Evolutionary conservation across 176 grass and related monocot genomes (phyloP).

Genomic region (Hsuehochloa calcarea): DNA sequence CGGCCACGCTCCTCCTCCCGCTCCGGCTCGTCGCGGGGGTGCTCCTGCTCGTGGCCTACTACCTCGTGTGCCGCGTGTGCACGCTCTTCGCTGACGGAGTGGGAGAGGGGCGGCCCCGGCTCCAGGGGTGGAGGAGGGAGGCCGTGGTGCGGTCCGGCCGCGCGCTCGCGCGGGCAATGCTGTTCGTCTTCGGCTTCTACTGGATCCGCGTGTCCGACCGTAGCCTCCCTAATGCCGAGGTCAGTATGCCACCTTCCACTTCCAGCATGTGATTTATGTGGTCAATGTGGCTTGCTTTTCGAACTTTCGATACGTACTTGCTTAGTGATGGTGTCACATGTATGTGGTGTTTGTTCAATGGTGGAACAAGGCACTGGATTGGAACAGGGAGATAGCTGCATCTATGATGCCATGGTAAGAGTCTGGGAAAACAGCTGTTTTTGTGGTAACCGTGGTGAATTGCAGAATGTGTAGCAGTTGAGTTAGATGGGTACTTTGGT

Average conservation of each 20-base stretch:
- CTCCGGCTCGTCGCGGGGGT: constrained; percentile 58
- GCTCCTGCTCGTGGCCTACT: constrained; percentile 57
- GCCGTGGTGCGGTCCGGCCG: constrained; percentile 50
- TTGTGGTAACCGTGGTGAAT: constrained; percentile 9
- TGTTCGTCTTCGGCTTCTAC: constrained; percentile 91
- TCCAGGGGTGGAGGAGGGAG: constrained; percentile 60
- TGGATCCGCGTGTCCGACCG: constrained; percentile 63
- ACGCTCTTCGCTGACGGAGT: constrained; percentile 48
- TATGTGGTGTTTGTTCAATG: constrained; percentile 6
- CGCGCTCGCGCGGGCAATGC: constrained; percentile 61
- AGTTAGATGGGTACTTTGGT: background rate
- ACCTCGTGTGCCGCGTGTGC: constrained; percentile 71
- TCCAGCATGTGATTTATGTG: background rate
- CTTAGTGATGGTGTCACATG: background rate
- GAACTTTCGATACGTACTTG: background rate
- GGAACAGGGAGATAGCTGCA: background rate
- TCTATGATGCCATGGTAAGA: too few relatives aligned
- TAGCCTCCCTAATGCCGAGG: constrained; percentile 26
- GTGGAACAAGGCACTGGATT: background rate
- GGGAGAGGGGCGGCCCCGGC: constrained; percentile 38
- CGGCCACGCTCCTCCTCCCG: constrained; percentile 52
- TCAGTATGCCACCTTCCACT: constrained; percentile 11
- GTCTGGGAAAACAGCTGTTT: background rate
- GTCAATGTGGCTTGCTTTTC: background rate
- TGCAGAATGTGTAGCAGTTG: background rate